Evolutionary conservation across 23 red algal genomes (phyloP).

Genomic region (Gracilaria vermiculophylla): DNA sequence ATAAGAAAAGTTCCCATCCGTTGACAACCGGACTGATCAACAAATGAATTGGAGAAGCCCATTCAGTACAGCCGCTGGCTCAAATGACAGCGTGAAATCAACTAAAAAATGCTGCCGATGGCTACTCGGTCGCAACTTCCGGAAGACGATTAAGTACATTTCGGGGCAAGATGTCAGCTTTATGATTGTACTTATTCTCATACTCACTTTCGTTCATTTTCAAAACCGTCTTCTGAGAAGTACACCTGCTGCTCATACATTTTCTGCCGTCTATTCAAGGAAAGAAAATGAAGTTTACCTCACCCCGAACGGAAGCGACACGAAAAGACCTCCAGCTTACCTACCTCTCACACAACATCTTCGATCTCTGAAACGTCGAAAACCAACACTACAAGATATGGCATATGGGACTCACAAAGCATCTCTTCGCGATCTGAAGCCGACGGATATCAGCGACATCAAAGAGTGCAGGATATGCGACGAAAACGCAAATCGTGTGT

Average conservation of each 20-base stretch:
- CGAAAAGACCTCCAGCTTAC: constrained; percentile 10
- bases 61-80: not conserved
- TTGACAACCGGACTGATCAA: not conserved
- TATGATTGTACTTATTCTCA: not conserved
- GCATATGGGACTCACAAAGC: constrained; percentile 20
- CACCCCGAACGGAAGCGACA: not conserved
- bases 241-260: not conserved
- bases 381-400: constrained; percentile 45
- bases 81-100: not conserved
- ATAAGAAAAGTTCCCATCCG: not conserved
- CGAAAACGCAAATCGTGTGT: not conserved
- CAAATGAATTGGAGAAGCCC: not conserved
- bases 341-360: constrained; percentile 47
- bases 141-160: not conserved
- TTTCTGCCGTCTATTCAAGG: not conserved
- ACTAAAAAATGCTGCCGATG: not conserved
- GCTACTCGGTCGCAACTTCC: not conserved
- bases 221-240: not conserved
- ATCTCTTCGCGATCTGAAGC: constrained; percentile 23
- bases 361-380: not conserved
- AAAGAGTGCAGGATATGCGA: constrained; percentile 11
- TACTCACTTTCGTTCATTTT: not conserved
- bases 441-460: constrained; percentile 20
- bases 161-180: constrained; percentile 20
- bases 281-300: not conserved